Evolutionary conservation across 2,329 filamentous ascomycete genomes (phyloP), one percentile per base, ranked within the genome.

Genomic region (Beauveria australis): DNA sequence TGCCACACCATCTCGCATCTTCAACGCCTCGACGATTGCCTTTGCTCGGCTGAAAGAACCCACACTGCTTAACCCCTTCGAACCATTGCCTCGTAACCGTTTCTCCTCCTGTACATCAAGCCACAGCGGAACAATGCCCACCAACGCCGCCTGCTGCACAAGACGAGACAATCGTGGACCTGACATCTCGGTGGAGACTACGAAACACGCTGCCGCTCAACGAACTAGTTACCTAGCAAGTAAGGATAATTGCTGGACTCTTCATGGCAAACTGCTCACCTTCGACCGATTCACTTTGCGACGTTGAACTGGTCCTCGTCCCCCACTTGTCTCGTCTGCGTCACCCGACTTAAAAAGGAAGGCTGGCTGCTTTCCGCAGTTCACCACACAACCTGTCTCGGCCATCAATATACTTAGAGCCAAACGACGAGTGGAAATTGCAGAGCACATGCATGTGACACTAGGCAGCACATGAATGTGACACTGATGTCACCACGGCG

Each of bases 51-150:
- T 37, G 33, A 49, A 37, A 37, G 14, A 37, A 26, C 47, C 24
- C 47, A 49, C 47, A n/a, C 47, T n/a, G n/a, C 44, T 46, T 22
- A 19, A 28, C 24, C 48, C 48, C 18, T 30, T 19, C 33, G 33
- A 37, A 37, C 12, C 14, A 16, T 18, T 24, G 7, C 47, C 28
- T 51, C 48, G 48, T 16, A 47, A 24, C 48, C 28, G n/a, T 26
- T 41, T 58, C n/a, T 28, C 18, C 22, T 51, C 28, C 33, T 40
- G 30, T 22, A 51, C 33, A 49, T 51, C 55, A 58, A 37, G 55
- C 46, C 46, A 58, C 55, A 19, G 30, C 30, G 54, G 46, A 43
- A 58, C 33, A 57, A 57, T 49, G 53, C 46, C 12, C 54, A 40
- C 41, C 28, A 33, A 22, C 40, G 18, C 18, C 40, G n/a, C 30